Evolutionary conservation across 345 rosid species (phyloP).

Genomic region (Anastatica hierochuntica): DNA sequence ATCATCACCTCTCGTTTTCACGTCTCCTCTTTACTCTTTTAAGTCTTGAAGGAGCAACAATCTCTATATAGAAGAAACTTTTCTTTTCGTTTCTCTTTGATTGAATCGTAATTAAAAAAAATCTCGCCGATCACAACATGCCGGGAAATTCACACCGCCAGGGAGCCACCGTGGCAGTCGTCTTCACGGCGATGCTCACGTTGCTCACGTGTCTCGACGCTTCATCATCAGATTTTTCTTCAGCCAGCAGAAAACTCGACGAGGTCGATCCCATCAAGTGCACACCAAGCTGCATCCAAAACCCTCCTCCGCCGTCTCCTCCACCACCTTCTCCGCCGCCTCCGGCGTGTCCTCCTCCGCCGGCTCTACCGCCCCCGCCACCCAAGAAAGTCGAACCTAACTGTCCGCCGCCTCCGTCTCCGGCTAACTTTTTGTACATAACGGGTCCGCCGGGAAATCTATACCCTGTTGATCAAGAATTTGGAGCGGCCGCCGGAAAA

Average conservation of each 20-base stretch:
- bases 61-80: no score
- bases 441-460: constrained; percentile 57
- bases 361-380: constrained; percentile 37
- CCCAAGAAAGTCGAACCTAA: constrained; percentile 35
- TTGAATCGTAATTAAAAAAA: not conserved
- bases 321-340: no score
- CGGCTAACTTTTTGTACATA: constrained; percentile 35
- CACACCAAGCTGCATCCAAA: constrained; percentile 35
- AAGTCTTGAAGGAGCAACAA: no score
- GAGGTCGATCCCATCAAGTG: constrained; percentile 38
- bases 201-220: constrained; percentile 21
- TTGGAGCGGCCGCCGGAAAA: constrained; percentile 25
- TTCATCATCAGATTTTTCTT: no score
- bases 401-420: constrained; percentile 59
- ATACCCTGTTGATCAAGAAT: constrained; percentile 40
- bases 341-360: constrained; percentile 33
- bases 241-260: constrained; percentile 19
- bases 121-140: no score
- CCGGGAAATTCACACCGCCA: not conserved
- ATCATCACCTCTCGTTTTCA: constrained; percentile 26
- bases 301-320: constrained; percentile 59
- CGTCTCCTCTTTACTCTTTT: constrained; percentile 11
- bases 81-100: not conserved
- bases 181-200: constrained; percentile 20
- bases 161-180: not conserved